Conservation (phyloP, 1,284 basidiomycete species). For the Marasmius fiardii region DNA sequence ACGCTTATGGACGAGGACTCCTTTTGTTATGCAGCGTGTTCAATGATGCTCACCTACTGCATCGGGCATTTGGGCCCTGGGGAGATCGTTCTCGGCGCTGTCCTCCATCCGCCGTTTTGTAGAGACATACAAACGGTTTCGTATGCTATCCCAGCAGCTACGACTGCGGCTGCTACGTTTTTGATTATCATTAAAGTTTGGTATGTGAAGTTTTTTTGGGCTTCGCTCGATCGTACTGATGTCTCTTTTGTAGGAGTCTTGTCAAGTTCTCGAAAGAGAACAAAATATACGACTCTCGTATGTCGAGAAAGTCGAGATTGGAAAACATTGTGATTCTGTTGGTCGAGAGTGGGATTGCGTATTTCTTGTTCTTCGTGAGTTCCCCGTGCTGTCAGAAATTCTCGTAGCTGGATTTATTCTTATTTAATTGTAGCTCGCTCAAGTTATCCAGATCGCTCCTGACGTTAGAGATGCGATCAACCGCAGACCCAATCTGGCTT, state of each 20-base stretch:
- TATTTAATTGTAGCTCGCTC: neutral
- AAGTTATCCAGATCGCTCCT: neutral
- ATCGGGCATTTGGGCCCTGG: neutral
- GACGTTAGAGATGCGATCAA: neutral
- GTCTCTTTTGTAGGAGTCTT: too few species aligned
- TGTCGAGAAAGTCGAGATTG: neutral
- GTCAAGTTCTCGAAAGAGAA: neutral
- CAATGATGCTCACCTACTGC: slow-evolving; percentile 8
- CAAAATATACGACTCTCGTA: neutral
- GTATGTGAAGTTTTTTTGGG: slow-evolving; percentile 2
- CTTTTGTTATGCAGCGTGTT: neutral
- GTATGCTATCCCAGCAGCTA: slow-evolving; percentile 5
- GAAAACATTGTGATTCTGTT: slow-evolving; percentile 5
- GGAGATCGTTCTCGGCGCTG: slow-evolving; percentile 4
- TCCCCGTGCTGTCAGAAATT: too few species aligned
- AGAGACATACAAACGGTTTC: slow-evolving; percentile 5
- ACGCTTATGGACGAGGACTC: neutral
- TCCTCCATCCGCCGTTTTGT: slow-evolving; percentile 5
- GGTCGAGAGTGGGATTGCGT: slow-evolving; percentile 7
- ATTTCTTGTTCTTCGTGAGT: slow-evolving; percentile 12
- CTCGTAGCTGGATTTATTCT: too few species aligned
- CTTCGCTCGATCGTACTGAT: too few species aligned
- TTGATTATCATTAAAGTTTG: slow-evolving; percentile 4
- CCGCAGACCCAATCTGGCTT: neutral
- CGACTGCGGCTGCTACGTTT: slow-evolving; percentile 5